Evolutionary conservation across 2,329 filamentous ascomycete species (phyloP), one percentile per base, ranked within the genome.

Genomic region (Hypoxylon sp.): DNA sequence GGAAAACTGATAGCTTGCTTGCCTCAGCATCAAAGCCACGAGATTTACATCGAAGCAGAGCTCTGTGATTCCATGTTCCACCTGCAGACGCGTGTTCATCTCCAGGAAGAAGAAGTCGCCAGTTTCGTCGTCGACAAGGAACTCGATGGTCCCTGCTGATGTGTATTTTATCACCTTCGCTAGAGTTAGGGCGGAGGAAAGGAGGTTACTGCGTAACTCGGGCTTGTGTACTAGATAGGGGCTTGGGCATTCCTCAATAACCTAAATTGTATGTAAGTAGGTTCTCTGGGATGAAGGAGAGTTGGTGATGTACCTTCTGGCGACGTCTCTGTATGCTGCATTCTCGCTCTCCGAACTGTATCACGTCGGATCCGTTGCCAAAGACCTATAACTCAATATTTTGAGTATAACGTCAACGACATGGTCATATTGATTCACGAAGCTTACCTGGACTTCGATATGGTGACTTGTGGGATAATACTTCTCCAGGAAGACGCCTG

Each of bases 1-100:
- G 10, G 48, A 59, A 6, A 69, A 20, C 69, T 79, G 26, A 67
- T 73, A 47, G n/a, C 76, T 73, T 0, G 76, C 78, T 32, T 78
- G 76, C 0, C 68, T 68, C 10, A 81, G 57, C 79, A 82, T 81
- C 20, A 78, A 71, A 30, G 87, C 82, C 1, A 94, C 91, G 10
- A 94, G 80, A 73, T 94, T 91, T 50, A 92, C 84, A 0, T 86
- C 89, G 8, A 89, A 92, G 2, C 91, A 88, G 83, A 91, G 89
- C 74, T 94, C 91, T 0, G 91, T 94, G 6, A 93, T 89, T 0
- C 90, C 90, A 68, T 93, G 91, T 73, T 93, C 91, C 22, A 94
- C 91, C 69, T 93, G 91, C 2, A 93, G 76, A 7, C 91, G 81
- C 0, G 91, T 67, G 80, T 85, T 82, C 73, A 85, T 82, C 59